These are phyloP conservation scores for Suillus clintonianus DNA, from an alignment of 768 basidiomycete genomes.

Conservation along the genomic window DNA sequence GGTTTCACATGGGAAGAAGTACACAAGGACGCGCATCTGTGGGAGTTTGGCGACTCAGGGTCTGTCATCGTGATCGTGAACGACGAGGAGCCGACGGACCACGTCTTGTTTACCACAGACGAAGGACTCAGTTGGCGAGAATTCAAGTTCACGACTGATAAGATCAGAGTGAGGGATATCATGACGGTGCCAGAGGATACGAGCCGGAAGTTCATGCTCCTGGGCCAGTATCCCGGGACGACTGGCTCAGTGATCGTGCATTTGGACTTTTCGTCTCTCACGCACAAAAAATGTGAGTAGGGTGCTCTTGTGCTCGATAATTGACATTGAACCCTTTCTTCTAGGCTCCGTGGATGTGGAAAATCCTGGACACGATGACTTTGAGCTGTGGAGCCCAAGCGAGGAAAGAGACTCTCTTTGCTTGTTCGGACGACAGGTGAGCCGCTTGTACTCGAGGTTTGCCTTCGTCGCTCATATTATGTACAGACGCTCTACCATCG, in stretches of 20 bases:
- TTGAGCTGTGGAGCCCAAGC: constrained; percentile 96
- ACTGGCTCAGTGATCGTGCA: constrained; percentile 63
- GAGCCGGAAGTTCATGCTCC: constrained; percentile 85
- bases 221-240: constrained; percentile 60
- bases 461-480: neutral
- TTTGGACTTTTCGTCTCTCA: constrained; percentile 85
- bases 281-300: constrained; percentile 69
- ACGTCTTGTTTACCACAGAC: constrained; percentile 85
- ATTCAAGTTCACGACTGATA: constrained; percentile 75
- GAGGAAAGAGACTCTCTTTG: constrained; percentile 86
- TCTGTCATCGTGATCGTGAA: constrained; percentile 92
- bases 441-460: constrained; percentile 3
- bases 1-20: constrained; percentile 99
- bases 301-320: neutral
- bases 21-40: constrained; percentile 96
- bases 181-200: constrained; percentile 90
- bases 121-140: constrained; percentile 89
- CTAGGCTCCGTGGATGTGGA: constrained; percentile 70
- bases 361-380: constrained; percentile 85
- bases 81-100: constrained; percentile 91
- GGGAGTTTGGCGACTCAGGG: constrained; percentile 98
- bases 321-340: constrained; percentile 6
- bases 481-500: constrained; percentile 88
- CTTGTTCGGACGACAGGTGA: constrained; percentile 88
- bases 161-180: constrained; percentile 72